phyloP scores from a whole-genome alignment of 2,329 filamentous ascomycete species.

The Colletotrichum camelliae region DNA sequence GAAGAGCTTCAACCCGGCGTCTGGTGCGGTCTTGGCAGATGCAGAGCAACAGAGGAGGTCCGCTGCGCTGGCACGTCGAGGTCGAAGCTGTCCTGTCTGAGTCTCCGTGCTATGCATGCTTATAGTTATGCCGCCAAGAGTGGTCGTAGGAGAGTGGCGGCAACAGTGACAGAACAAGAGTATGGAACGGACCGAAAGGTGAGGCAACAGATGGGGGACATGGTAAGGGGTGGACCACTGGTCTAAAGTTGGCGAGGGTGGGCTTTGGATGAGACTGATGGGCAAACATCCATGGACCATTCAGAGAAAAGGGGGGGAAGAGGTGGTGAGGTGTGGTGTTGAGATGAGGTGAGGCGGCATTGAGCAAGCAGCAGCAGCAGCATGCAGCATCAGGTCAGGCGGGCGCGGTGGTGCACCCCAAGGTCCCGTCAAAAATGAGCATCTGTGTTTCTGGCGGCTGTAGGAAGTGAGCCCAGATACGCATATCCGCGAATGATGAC shows the following conservation, averaged over 20 bases:
- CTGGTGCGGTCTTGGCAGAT: slow-evolving; percentile 16
- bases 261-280: neutral
- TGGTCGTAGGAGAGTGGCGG: neutral
- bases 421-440: neutral
- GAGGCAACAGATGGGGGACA: neutral
- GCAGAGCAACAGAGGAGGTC: slow-evolving; percentile 13
- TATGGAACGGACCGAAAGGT: slow-evolving; percentile 5
- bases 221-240: neutral
- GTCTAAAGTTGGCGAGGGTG: neutral
- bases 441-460: neutral
- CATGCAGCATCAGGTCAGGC: neutral
- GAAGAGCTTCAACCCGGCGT: slow-evolving; percentile 19
- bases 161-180: neutral
- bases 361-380: neutral
- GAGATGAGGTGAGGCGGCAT: neutral
- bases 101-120: slow-evolving; percentile 2
- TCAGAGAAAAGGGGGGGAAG: neutral
- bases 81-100: neutral
- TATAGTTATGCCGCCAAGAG: neutral
- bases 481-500: neutral
- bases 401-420: neutral
- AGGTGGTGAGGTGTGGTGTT: neutral
- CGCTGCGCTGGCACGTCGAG: slow-evolving; percentile 16
- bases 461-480: slow-evolving; percentile 2
- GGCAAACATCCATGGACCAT: neutral